A percentile compares a stretch with the other conserved stretches of the same genome.
Evolutionary conservation across 306 rosid species (phyloP).

Genomic region (Parietaria judaica): DNA sequence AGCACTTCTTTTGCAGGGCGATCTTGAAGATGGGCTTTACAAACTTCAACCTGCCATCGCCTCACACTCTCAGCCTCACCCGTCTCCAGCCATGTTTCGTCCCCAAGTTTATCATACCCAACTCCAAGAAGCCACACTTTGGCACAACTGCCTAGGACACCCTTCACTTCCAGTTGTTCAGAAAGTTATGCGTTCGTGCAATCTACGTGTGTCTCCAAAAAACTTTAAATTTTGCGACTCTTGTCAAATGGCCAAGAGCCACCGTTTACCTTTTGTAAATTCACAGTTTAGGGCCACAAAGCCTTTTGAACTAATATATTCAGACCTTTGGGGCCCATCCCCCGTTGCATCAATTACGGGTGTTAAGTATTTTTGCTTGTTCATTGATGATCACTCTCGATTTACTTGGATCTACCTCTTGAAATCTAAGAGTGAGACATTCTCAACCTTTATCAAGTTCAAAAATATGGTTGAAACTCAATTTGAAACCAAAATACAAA

Average conservation of each 20-base stretch:
- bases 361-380: neutral
- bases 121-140: neutral
- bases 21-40: neutral
- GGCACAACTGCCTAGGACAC: neutral
- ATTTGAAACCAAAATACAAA: too few relatives aligned
- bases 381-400: neutral
- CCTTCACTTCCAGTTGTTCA: neutral
- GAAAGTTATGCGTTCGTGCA: neutral
- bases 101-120: too few relatives aligned
- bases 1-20: neutral
- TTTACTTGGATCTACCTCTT: too few relatives aligned
- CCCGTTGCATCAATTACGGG: neutral
- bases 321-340: neutral
- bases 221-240: neutral
- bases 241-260: neutral
- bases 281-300: neutral
- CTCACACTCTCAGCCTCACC: too few relatives aligned
- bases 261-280: neutral
- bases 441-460: too few relatives aligned
- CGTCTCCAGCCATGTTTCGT: too few relatives aligned
- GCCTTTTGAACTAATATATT: neutral
- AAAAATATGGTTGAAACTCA: too few relatives aligned
- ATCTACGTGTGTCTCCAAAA: neutral
- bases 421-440: too few relatives aligned
- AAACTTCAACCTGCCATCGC: too few relatives aligned